A percentile compares a stretch with the other conserved stretches of the same genome.
These are phyloP conservation scores for Cyberlindnera euphorbiae DNA, from an alignment of 805 yeast genomes.

Conservation along the genomic window DNA sequence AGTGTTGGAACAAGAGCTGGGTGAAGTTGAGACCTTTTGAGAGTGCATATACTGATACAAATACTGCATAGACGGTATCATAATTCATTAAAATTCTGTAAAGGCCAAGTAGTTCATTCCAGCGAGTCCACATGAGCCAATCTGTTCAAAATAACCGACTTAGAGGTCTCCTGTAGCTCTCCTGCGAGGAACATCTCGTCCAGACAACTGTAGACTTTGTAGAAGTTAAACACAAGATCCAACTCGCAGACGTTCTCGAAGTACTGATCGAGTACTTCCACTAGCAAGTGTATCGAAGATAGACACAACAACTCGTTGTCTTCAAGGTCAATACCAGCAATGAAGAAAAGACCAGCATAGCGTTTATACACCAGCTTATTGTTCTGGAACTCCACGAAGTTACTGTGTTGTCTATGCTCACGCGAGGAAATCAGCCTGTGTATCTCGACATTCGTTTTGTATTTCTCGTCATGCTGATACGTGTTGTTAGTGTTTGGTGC, in stretches of 20 bases:
- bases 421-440: conserved; percentile 77
- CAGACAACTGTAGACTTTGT: conserved; percentile 72
- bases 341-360: conserved; percentile 88
- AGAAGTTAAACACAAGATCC: conserved; percentile 88
- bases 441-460: conserved; percentile 51
- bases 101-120: conserved; percentile 40
- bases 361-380: conserved; percentile 76
- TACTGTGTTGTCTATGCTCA: conserved; percentile 79
- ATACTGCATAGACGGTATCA: background rate
- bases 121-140: conserved; percentile 59
- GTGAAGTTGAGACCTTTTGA: conserved; percentile 11
- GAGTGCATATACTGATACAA: background rate
- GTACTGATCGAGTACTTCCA: conserved; percentile 80
- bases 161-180: conserved; percentile 83
- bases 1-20: conserved; percentile 4
- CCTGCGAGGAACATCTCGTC: conserved; percentile 91
- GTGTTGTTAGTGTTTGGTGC: conserved; percentile 16
- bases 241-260: conserved; percentile 87
- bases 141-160: conserved; percentile 58
- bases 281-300: conserved; percentile 82
- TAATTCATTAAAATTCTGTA: background rate
- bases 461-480: conserved; percentile 41
- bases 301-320: conserved; percentile 82
- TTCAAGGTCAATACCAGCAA: conserved; percentile 70
- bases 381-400: conserved; percentile 68